Base-by-base conservation (phyloP, 495 filamentous ascomycete genomes). In the Penicillium malachiteum region DNA sequence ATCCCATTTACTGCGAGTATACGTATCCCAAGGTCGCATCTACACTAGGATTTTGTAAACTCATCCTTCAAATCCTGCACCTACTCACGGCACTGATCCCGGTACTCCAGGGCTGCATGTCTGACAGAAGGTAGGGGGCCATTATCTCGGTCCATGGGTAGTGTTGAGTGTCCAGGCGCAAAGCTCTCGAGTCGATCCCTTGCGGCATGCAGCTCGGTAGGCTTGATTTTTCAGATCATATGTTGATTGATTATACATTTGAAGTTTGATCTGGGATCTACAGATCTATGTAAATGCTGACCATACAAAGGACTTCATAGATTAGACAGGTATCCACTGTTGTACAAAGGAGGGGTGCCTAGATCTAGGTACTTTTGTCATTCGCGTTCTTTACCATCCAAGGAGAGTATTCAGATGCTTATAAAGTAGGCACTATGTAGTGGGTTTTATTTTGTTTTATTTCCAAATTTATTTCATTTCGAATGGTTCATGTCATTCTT, bases 101-200 rank as follows among this genome's bases (percentile, higher is more conserved):
- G 21, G 4, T 26, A 26, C 21, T n/a, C n/a, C 14, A 10, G 8
- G n/a, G 8, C 42, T n/a, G 54, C 41, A 55, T 58, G 59, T 55
- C 46, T 58, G 59, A 58, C 59, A 58, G 59, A 35, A 62, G 58
- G 55, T 48, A 62, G 55, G 59, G 59, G 55, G 37, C 11, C 43
- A n/a, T 16, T 49, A 50, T 59, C 60, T 56, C 34, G 34, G 49
- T 33, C 34, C 49, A 26, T 4, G 21, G 17, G 26, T 33, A 54
- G 46, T 46, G 49, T 52, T 57, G 54, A 50, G n/a, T n/a, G n/a
- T n/a, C n/a, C n/a, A n/a, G n/a, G n/a, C 35, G 43, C 54, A 46
- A 41, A 34, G 40, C 47, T 32, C 52, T 55, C 44, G 46, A 49
- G 45, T 13, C 3, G 51, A 55, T 52, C 56, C 52, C 60, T 62